A percentile compares a stretch with the other conserved stretches of the same genome.
Conservation (phyloP, 108 stramenopile species). For the Asterionellopsis glacialis region DNA sequence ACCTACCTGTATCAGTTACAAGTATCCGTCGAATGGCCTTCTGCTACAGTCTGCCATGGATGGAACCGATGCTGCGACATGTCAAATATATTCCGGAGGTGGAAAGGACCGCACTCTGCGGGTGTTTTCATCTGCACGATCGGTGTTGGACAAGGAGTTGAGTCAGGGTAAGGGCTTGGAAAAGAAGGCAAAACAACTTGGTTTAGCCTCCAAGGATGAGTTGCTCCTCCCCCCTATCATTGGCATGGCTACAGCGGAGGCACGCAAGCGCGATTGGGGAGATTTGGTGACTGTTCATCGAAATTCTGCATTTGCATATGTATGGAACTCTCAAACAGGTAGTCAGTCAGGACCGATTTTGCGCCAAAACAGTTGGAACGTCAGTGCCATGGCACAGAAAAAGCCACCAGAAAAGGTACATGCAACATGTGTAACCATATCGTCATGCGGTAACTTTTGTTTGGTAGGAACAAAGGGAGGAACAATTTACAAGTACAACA, state of each 20-base stretch:
- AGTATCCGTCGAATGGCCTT: constrained; percentile 57
- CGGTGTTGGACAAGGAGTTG: constrained; percentile 78
- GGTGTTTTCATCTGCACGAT: constrained; percentile 76
- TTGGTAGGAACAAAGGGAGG: constrained; percentile 94
- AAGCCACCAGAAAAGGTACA: constrained; percentile 57
- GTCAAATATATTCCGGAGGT: constrained; percentile 73
- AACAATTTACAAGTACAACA: constrained; percentile 90
- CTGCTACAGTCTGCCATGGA: constrained; percentile 58
- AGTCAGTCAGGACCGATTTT: constrained; percentile 78
- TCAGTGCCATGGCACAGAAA: constrained; percentile 72
- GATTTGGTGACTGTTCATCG: constrained; percentile 87
- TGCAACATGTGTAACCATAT: constrained; percentile 74
- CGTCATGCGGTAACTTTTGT: constrained; percentile 84
- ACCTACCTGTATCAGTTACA: constrained; percentile 60
- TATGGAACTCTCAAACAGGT: constrained; percentile 74
- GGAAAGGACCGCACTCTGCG: constrained; percentile 62
- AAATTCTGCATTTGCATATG: constrained; percentile 82
- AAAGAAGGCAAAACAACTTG: constrained; percentile 58
- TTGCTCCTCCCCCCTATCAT: constrained; percentile 67
- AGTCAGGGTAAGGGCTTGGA: constrained; percentile 82
- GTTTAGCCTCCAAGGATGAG: constrained; percentile 48
- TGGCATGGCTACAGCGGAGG: constrained; percentile 58
- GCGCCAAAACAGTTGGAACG: constrained; percentile 74
- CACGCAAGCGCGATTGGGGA: constrained; percentile 75
- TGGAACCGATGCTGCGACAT: constrained; percentile 79